Conservation (phyloP, 2,329 filamentous ascomycete species). For the Aspergillus sergii region DNA sequence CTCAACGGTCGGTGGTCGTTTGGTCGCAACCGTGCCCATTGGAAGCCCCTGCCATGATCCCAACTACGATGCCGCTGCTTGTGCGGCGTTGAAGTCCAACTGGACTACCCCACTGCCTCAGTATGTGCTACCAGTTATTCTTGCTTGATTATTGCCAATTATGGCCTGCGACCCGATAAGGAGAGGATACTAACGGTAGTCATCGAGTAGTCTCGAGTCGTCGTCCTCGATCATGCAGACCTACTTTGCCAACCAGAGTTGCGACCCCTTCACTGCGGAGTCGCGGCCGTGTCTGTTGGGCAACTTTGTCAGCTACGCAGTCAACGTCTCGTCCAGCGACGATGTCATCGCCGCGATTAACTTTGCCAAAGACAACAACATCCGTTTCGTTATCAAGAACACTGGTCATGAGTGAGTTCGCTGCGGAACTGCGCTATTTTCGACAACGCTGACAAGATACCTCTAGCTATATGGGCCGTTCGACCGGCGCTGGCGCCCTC, state of each 20-base stretch:
- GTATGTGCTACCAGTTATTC: constrained; percentile 19
- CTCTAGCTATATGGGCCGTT: constrained; percentile 53
- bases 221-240: constrained; percentile 38
- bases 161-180: too few relatives aligned
- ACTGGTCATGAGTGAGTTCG: constrained; percentile 44
- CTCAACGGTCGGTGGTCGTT: constrained; percentile 38
- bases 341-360: constrained; percentile 34
- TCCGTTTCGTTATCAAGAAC: constrained; percentile 53
- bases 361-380: constrained; percentile 53
- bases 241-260: constrained; percentile 36
- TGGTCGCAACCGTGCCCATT: constrained; percentile 43
- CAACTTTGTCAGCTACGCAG: constrained; percentile 36
- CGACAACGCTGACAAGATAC: neutral
- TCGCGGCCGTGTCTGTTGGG: constrained; percentile 29
- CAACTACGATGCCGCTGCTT: constrained; percentile 26
- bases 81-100: constrained; percentile 18
- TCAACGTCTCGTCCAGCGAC: constrained; percentile 34
- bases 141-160: neutral
- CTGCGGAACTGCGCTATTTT: neutral
- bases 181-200: neutral
- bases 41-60: constrained; percentile 40
- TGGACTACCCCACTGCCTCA: constrained; percentile 34
- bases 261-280: constrained; percentile 32
- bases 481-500: constrained; percentile 59
- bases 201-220: constrained; percentile 21